Base-by-base conservation (phyloP, 768 basidiomycete genomes). In the Tulasnella sp. region DNA sequence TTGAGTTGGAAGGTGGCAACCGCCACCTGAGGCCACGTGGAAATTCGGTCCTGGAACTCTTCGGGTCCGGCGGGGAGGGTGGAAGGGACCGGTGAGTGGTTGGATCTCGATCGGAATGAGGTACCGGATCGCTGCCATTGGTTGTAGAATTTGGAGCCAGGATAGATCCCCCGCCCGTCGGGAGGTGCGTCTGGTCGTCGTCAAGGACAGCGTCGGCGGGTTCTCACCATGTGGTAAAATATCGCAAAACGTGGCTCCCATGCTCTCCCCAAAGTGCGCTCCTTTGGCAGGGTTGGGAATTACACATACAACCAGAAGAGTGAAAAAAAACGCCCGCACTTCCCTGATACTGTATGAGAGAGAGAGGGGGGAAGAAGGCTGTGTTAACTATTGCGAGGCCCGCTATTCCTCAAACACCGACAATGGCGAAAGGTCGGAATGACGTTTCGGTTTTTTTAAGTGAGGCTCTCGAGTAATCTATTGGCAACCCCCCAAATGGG, bases 201-300 rank as follows among this genome's bases (percentile, higher is more conserved):
- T 64, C 58, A 64, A 64, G 58, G 58, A 64, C 58, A 31, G 58
- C 58, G 31, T 31, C 29, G 58, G 58, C 58, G 14, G 58, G 58
- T 64, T 64, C 58, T 64, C 58, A 31, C 58, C 58, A 64, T 64
- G 58, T 64, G 58, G 58, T 64, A 64, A 64, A 64, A 64, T 64
- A 64, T 64, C 58, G 58, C 58, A 64, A 64, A 64, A 64, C 58
- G 58, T 64, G 58, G 58, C 58, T 25, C 58, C 31, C 49, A 45
- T n/a, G n/a, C n/a, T n/a, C 6, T n/a, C 49, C 49, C 49, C 49
- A 49, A 49, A n/a, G 49, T 17, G 58, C 25, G 31, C 49, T 64
- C 31, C 29, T n/a, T n/a, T n/a, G n/a, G n/a, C 58, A 64, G 58
- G 58, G 58, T 64, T 34, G 58, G 58, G 58, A 64, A 64, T 64